phyloP scores from a whole-genome alignment of 257 asterid genomes.

The Petrea volubilis region DNA sequence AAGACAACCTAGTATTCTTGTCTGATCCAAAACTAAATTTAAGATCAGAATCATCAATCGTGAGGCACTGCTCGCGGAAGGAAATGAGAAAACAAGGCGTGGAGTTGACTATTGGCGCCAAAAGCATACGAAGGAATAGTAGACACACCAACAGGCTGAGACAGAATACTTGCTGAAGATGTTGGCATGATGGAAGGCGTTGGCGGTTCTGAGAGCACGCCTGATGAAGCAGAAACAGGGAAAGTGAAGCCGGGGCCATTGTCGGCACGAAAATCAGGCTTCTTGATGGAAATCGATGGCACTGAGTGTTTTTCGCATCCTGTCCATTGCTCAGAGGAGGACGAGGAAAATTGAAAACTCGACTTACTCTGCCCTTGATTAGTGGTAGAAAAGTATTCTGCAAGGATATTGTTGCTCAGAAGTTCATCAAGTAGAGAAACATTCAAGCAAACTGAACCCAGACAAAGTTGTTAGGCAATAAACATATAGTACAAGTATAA shows the following conservation, averaged over 20 bases:
- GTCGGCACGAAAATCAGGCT: conserved; percentile 43
- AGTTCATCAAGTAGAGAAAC: conserved; percentile 1
- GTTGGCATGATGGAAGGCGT: conserved; percentile 80
- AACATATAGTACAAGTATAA: not conserved
- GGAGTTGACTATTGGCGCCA: conserved; percentile 49
- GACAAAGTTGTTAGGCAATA: not conserved
- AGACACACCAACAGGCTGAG: conserved; percentile 40
- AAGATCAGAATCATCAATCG: conserved; percentile 45
- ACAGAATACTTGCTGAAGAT: conserved; percentile 24
- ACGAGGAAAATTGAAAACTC: conserved; percentile 21
- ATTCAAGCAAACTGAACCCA: not conserved
- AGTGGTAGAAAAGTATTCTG: conserved; percentile 41
- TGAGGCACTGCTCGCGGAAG: conserved; percentile 54
- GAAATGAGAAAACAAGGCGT: conserved; percentile 70
- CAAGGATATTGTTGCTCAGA: conserved; percentile 19
- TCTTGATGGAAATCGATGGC: conserved; percentile 51
- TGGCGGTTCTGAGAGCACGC: conserved; percentile 75
- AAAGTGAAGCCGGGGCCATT: conserved; percentile 69
- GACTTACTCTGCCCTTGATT: conserved; percentile 28
- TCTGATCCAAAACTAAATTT: conserved; percentile 79
- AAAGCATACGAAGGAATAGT: conserved; percentile 62
- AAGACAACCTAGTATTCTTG: conserved; percentile 53
- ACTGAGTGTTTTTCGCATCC: conserved; percentile 49
- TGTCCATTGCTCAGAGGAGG: conserved; percentile 45
- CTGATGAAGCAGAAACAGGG: conserved; percentile 62